phyloP scores from a whole-genome alignment of 2,329 filamentous ascomycete species.

The Cladorrhinum sp. region DNA sequence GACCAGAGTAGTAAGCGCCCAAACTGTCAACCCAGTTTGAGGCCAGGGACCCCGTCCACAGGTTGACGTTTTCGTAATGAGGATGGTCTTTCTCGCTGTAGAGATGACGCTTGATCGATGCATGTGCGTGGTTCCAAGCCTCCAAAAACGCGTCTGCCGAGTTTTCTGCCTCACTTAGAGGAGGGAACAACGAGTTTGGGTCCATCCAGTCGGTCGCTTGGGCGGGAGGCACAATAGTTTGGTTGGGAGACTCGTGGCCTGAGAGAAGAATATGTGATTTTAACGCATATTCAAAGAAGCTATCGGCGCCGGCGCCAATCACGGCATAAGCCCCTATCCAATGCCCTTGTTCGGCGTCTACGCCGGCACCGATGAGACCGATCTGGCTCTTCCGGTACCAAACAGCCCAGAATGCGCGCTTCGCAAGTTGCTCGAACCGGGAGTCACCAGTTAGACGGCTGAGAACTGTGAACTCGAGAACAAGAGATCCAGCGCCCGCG shows the following conservation, averaged over 20 bases:
- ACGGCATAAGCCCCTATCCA: constrained; percentile 91
- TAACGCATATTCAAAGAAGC: constrained; percentile 96
- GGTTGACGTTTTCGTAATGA: constrained; percentile 88
- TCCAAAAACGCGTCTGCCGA: constrained; percentile 75
- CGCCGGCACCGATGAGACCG: constrained; percentile 83
- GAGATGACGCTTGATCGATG: constrained; percentile 85
- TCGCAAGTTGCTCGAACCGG: constrained; percentile 85
- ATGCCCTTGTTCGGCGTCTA: constrained; percentile 80
- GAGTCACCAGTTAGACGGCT: constrained; percentile 82
- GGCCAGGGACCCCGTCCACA: constrained; percentile 80
- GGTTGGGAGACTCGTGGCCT: constrained; percentile 61
- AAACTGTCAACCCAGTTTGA: constrained; percentile 96
- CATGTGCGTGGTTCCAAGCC: constrained; percentile 82
- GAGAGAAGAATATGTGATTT: constrained; percentile 92
- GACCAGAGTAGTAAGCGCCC: constrained; percentile 89
- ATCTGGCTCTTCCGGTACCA: constrained; percentile 84
- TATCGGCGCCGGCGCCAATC: constrained; percentile 94
- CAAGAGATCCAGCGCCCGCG: constrained; percentile 91
- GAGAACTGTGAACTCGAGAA: constrained; percentile 88
- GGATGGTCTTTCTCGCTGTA: constrained; percentile 82
- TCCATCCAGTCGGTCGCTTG: constrained; percentile 49
- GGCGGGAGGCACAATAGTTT: constrained; percentile 41
- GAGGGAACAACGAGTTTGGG: constrained; percentile 59
- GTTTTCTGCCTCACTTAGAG: constrained; percentile 62
- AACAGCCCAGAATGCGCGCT: constrained; percentile 95